Evolutionary conservation across 108 stramenopile species (phyloP).

Genomic region (Epithemia pelagica): DNA sequence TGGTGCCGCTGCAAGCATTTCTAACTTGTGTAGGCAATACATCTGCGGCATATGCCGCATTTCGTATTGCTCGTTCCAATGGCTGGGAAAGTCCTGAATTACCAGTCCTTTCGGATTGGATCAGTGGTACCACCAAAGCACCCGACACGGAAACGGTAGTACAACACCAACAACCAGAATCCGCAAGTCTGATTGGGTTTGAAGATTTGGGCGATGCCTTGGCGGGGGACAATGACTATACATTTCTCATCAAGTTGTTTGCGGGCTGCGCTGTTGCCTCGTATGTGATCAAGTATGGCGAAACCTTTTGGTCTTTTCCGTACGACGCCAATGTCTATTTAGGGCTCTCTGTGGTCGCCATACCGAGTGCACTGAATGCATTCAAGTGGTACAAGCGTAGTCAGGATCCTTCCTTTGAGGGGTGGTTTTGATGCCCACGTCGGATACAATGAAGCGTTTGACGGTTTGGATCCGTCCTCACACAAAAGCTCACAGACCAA

Average conservation of each 20-base stretch:
- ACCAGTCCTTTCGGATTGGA: neutral
- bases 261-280: conserved; percentile 66
- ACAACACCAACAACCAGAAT: neutral
- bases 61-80: conserved; percentile 64
- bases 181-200: conserved; percentile 52
- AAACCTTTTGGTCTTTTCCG: conserved; percentile 60
- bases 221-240: conserved; percentile 59
- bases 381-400: conserved; percentile 80
- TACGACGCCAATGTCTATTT: conserved; percentile 52
- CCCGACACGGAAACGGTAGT: neutral
- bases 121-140: neutral
- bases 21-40: conserved; percentile 78
- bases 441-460: too few relatives aligned
- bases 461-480: too few relatives aligned
- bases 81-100: conserved; percentile 40
- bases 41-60: conserved; percentile 66
- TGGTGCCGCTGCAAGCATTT: conserved; percentile 84
- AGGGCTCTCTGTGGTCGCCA: conserved; percentile 52
- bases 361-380: conserved; percentile 66
- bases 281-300: conserved; percentile 78
- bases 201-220: conserved; percentile 70
- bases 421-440: conserved; percentile 54
- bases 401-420: conserved; percentile 75
- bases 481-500: too few relatives aligned
- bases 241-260: conserved; percentile 73